Percentiles rank a stretch among this genome's conserved stretches.
These are phyloP conservation scores for Fraxinus americana DNA, from an alignment of 257 asterid species.

Conservation along the genomic window DNA sequence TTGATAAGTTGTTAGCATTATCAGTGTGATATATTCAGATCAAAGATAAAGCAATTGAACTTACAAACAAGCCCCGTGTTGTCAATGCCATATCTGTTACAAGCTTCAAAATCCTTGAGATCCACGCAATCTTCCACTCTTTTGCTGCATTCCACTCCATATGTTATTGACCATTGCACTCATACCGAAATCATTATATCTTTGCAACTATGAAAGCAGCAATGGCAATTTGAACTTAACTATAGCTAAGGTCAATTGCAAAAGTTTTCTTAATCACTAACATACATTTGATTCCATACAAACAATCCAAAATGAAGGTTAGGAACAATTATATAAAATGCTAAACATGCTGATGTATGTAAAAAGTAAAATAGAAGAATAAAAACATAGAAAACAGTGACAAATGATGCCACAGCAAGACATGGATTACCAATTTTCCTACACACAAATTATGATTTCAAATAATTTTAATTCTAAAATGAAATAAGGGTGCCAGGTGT, in stretches of 20 bases:
- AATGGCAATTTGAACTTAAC: constrained; percentile 4
- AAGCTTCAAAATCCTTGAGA: constrained; percentile 71
- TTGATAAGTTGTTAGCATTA: not conserved
- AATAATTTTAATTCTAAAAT: not conserved
- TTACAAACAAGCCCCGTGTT: constrained; percentile 90
- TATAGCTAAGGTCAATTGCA: constrained; percentile 11
- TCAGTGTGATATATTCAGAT: not conserved
- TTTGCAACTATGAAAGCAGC: not conserved
- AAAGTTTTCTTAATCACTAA: not conserved
- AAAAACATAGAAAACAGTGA: not conserved
- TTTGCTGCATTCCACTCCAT: constrained; percentile 60
- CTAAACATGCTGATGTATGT: not conserved
- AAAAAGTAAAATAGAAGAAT: not conserved
- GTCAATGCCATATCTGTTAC: constrained; percentile 72
- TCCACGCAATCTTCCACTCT: constrained; percentile 72
- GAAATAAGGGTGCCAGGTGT: too few relatives aligned
- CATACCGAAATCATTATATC: not conserved
- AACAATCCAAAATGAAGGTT: constrained; percentile 1
- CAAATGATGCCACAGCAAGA: not conserved
- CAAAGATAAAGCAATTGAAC: constrained; percentile 14
- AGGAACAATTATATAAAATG: not conserved
- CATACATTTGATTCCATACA: not conserved
- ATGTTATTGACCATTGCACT: constrained; percentile 15
- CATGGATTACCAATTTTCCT: not conserved
- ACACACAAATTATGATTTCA: constrained; percentile 6